Conservation (phyloP, 73 alveolate genomes). For the Blepharisma stoltei region DNA sequence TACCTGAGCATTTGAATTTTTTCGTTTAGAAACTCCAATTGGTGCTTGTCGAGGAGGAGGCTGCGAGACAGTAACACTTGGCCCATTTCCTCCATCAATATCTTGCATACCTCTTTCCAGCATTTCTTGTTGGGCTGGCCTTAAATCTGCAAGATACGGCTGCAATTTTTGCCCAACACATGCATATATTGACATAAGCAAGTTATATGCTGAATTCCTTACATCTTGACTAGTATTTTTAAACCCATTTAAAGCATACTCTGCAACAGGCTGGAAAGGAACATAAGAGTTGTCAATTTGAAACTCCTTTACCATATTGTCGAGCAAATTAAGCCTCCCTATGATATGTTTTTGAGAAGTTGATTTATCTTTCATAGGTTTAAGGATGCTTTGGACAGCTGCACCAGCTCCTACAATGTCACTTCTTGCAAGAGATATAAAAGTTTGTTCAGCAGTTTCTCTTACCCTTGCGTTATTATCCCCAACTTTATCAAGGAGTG, state of each 20-base stretch:
- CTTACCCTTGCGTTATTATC: constrained; percentile 84
- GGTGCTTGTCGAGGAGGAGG: constrained; percentile 39
- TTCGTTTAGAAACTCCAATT: constrained; percentile 44
- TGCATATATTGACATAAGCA: constrained; percentile 79
- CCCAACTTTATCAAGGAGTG: constrained; percentile 84
- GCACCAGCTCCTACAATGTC: constrained; percentile 72
- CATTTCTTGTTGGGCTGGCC: constrained; percentile 79
- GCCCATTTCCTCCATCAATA: constrained; percentile 53
- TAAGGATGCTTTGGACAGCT: constrained; percentile 64
- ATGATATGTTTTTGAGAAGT: constrained; percentile 77
- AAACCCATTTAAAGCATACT: constrained; percentile 78
- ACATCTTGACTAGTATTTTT: constrained; percentile 80
- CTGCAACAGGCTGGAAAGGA: constrained; percentile 71
- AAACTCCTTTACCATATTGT: constrained; percentile 64
- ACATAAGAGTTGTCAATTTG: constrained; percentile 77
- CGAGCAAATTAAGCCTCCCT: constrained; percentile 81
- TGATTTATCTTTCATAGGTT: constrained; percentile 70
- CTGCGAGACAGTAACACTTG: constrained; percentile 50
- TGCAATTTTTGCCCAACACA: constrained; percentile 80
- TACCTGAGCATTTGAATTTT: constrained; percentile 42
- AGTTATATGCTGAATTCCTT: constrained; percentile 79
- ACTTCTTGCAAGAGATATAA: constrained; percentile 78
- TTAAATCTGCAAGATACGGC: constrained; percentile 64
- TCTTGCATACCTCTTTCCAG: constrained; percentile 47
- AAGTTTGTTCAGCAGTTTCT: constrained; percentile 87